Evolutionary conservation across 352 stramenopile species (phyloP), one percentile per base, ranked within the genome.

Genomic region (Phytophthora pinifolia): DNA sequence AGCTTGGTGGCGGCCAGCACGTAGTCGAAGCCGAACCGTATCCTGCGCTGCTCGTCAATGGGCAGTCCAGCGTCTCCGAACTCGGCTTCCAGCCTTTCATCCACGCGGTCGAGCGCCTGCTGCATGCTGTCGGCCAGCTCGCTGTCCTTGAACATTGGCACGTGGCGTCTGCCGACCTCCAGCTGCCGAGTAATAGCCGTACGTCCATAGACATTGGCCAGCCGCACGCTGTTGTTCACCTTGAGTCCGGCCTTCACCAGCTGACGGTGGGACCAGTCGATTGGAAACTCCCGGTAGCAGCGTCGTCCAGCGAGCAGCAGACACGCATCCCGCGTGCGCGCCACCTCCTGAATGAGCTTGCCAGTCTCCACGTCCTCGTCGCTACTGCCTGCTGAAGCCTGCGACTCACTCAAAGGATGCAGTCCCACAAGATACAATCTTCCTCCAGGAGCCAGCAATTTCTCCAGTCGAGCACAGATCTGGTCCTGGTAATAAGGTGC

Each of bases 241-340:
- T 60, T 37, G 13, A 97, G 58, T 2, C 78, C 76, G 13, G 69
- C 65, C 30, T 76, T 55, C 34, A 71, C 48, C 9, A 96, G 53
- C 54, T 97, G 88, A 27, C 86, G 74, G 32, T 88, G 53, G 31
- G 92, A 86, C 90, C 90, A 97, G 37, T 88, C 73, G 34, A 96
- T 63, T 9, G 90, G 90, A 56, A 94, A 97, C 58, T 97, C 90
- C 15, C 90, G 78, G 67, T 97, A 97, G 54, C 84, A 94, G 43
- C 88, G 75, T 54, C 92, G 78, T 3, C 75, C 79, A 18, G 83
- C 88, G 17, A 97, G 64, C n/a, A 97, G 61, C 46, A 97, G 89
- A 69, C 88, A 96, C 6, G 90, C 88, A 74, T 97, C 88, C 7
- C 90, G 73, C 15, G 86, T 77, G 20, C 82, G 75, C 49, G 76